Conservation (phyloP, 1,139 yeast species). For the Diutina ranongensis region DNA sequence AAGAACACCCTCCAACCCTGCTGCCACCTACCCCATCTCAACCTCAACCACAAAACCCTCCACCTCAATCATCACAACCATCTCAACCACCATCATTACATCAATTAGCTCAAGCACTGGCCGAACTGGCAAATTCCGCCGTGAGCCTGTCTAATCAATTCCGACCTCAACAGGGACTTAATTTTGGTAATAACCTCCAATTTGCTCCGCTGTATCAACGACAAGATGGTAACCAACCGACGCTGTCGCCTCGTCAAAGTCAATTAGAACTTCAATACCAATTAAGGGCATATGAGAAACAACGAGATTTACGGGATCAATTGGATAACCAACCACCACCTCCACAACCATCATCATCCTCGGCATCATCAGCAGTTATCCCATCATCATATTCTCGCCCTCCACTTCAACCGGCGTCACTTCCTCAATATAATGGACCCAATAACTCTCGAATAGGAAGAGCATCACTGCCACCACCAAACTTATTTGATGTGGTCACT, state of each 20-base stretch:
- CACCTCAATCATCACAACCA: too few relatives aligned
- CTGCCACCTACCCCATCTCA: background rate
- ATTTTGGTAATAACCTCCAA: background rate
- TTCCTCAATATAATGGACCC: background rate
- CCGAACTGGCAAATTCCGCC: background rate
- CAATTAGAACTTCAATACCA: background rate
- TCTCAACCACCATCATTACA: background rate
- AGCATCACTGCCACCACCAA: constrained; percentile 3
- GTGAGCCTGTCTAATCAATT: background rate
- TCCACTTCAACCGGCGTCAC: background rate
- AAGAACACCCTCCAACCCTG: background rate
- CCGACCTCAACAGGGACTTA: constrained; percentile 3
- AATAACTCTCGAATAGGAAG: background rate
- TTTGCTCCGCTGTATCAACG: background rate
- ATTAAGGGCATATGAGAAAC: background rate
- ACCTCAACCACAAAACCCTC: background rate
- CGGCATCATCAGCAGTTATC: too few relatives aligned
- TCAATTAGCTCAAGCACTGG: background rate
- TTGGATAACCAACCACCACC: background rate
- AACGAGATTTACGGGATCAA: background rate
- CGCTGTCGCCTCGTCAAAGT: background rate
- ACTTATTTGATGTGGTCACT: constrained; percentile 1
- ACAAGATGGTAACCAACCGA: background rate
- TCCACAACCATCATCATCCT: background rate
- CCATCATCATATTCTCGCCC: background rate